Percentiles rank a stretch among this genome's conserved stretches.
Evolutionary conservation across 23 red algal species (phyloP).

Genomic region (Gracilariopsis chorda): DNA sequence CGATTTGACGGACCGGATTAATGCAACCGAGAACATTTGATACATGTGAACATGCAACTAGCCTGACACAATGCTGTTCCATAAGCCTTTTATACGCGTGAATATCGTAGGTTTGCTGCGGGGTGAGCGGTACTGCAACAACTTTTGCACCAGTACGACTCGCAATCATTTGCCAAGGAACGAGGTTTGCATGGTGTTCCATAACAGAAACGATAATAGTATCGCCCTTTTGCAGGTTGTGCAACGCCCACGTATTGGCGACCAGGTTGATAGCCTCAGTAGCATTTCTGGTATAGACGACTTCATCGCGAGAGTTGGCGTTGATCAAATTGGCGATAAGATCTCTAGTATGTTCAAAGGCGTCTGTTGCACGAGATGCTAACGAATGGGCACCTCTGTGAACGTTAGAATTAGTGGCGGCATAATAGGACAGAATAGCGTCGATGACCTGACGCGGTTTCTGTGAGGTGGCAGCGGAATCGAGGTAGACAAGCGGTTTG

Average conservation of each 20-base stretch:
- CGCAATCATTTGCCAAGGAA: slow-evolving; percentile 98
- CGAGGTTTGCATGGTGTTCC: slow-evolving; percentile 99
- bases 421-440: slow-evolving; percentile 83
- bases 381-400: slow-evolving; percentile 95
- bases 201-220: slow-evolving; percentile 85
- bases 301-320: slow-evolving; percentile 68
- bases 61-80: slow-evolving; percentile 51
- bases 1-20: slow-evolving; percentile 72
- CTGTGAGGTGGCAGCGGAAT: slow-evolving; percentile 98
- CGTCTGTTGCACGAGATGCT: slow-evolving; percentile 88
- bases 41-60: slow-evolving; percentile 90
- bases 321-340: slow-evolving; percentile 68
- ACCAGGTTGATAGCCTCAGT: slow-evolving; percentile 98
- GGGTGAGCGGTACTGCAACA: slow-evolving; percentile 60
- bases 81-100: slow-evolving; percentile 47
- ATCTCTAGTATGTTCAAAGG: slow-evolving; percentile 80
- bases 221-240: slow-evolving; percentile 80
- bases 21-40: slow-evolving; percentile 93
- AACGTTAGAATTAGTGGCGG: slow-evolving; percentile 86
- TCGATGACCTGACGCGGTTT: slow-evolving; percentile 93
- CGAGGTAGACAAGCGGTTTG: slow-evolving; percentile 90
- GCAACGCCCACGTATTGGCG: slow-evolving; percentile 79
- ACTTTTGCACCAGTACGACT: slow-evolving; percentile 67
- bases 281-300: slow-evolving; percentile 96
- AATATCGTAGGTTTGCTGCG: slow-evolving; percentile 56